phyloP scores from a whole-genome alignment of 2,329 filamentous ascomycete genomes.

The Chrysosporium keratinophilum region DNA sequence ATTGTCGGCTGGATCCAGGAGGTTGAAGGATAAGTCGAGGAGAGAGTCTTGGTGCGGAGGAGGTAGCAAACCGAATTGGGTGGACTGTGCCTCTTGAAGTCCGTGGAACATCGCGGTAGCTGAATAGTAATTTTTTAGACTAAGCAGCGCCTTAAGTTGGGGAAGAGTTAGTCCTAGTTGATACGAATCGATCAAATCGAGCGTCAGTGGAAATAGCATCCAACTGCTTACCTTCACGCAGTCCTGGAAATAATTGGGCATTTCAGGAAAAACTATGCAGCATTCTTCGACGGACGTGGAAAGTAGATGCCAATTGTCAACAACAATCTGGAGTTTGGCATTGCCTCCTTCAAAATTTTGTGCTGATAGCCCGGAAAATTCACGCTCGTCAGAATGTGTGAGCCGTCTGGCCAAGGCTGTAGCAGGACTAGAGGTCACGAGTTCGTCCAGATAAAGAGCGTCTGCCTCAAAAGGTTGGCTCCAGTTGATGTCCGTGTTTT shows the following conservation, averaged over 20 bases:
- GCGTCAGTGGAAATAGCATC: not conserved
- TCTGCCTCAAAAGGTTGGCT: constrained; percentile 24
- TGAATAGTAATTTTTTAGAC: constrained; percentile 29
- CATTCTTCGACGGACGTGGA: constrained; percentile 31
- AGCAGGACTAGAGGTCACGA: constrained; percentile 26
- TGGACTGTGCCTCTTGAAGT: constrained; percentile 25
- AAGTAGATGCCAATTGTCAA: constrained; percentile 25
- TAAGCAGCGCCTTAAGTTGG: constrained; percentile 23
- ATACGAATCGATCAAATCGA: not conserved
- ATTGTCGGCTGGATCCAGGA: constrained; percentile 27
- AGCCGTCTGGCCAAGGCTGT: constrained; percentile 27
- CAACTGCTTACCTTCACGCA: constrained; percentile 26
- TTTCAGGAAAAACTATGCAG: constrained; percentile 29
- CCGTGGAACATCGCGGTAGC: constrained; percentile 30
- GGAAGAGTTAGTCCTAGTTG: constrained; percentile 7
- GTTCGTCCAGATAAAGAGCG: constrained; percentile 27
- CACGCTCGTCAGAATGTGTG: constrained; percentile 23
- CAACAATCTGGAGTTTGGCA: constrained; percentile 18
- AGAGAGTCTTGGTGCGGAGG: not conserved
- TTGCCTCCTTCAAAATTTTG: constrained; percentile 20
- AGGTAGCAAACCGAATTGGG: constrained; percentile 5
- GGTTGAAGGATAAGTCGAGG: constrained; percentile 15
- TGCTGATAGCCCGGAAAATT: constrained; percentile 24
- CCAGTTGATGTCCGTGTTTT: constrained; percentile 29
- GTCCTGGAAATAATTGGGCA: constrained; percentile 26